Evolutionary conservation across 163 green algal species (phyloP), one percentile per base, ranked within the genome.

Genomic region (Prototheca wickerhamii): DNA sequence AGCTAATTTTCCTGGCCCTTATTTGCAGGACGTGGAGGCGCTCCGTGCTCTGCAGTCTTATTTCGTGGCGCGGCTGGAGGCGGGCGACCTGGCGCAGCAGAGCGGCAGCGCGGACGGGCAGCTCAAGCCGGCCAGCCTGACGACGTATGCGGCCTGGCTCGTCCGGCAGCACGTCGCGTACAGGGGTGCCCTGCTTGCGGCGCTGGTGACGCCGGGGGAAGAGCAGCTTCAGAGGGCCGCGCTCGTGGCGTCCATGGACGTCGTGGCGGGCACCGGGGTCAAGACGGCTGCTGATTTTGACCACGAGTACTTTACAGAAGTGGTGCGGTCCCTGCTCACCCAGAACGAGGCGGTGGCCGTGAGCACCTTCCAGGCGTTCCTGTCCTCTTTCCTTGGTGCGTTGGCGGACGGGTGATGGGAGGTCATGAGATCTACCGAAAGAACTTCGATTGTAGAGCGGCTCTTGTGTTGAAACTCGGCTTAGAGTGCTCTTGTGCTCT

Each of bases 221-320:
- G 8, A 26, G 10, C 2, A 17, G 4, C 17, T 8, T 0, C 70
- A 87, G 72, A 51, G 83, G 12, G 50, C 74, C 8, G 74, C 81
- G 7, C 49, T 88, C 37, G 28, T 63, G 23, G 67, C 73, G 18
- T 26, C 86, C 35, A 82, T 91, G 80, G 79, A 88, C 65, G 70
- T 84, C 26, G 65, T 76, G 50, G 67, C 44, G 60, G 72, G 33
- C 33, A 40, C 72, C 30, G 49, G 61, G 18, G 40, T 20, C 31
- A 68, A 61, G 35, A 68, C 55, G 33, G 26, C 29, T 34, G 7
- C 6, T 26, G 26, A 72, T 56, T 42, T 52, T 26, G 66, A 72
- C 54, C 75, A 86, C 29, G 63, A 71, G 26, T 87, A 78, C 58
- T 74, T 81, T 67, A 78, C 65, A 26, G 31, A 58, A 49, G 40